These are phyloP conservation scores for Penstemon barbatus DNA, from an alignment of 257 asterid genomes.

Conservation along the genomic window DNA sequence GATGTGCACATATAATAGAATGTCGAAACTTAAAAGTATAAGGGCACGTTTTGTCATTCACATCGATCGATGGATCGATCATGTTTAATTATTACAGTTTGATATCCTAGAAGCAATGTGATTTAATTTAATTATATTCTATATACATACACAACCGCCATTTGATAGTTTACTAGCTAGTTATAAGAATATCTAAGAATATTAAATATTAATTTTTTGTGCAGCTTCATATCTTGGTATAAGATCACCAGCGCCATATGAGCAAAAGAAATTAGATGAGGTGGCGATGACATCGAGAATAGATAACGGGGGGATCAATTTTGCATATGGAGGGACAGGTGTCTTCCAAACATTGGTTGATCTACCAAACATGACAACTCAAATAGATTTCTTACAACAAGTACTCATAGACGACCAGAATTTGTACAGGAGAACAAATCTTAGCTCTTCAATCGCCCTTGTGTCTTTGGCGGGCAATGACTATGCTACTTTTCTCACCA, in stretches of 20 bases:
- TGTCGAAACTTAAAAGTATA: too few relatives aligned
- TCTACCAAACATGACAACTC: conserved; percentile 73
- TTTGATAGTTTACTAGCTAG: too few relatives aligned
- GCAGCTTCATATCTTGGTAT: conserved; percentile 55
- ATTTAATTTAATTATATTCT: too few relatives aligned
- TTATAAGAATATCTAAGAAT: too few relatives aligned
- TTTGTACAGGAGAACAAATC: conserved; percentile 33
- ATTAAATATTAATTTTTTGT: background rate
- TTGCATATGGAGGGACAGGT: conserved; percentile 76
- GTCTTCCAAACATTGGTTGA: conserved; percentile 54
- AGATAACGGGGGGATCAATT: conserved; percentile 61
- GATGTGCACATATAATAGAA: too few relatives aligned
- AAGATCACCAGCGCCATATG: conserved; percentile 48
- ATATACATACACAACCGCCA: too few relatives aligned
- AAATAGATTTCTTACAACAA: conserved; percentile 56
- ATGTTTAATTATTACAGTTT: too few relatives aligned
- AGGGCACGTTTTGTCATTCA: too few relatives aligned
- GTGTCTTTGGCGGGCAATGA: conserved; percentile 74
- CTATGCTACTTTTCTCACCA: conserved; percentile 50
- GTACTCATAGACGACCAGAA: conserved; percentile 36
- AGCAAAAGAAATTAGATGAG: conserved; percentile 18
- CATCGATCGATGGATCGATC: too few relatives aligned
- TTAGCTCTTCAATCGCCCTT: conserved; percentile 52
- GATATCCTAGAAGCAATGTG: too few relatives aligned
- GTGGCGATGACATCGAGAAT: background rate